These are phyloP conservation scores for Linum lewisii DNA, from an alignment of 345 rosid genomes.

Conservation along the genomic window DNA sequence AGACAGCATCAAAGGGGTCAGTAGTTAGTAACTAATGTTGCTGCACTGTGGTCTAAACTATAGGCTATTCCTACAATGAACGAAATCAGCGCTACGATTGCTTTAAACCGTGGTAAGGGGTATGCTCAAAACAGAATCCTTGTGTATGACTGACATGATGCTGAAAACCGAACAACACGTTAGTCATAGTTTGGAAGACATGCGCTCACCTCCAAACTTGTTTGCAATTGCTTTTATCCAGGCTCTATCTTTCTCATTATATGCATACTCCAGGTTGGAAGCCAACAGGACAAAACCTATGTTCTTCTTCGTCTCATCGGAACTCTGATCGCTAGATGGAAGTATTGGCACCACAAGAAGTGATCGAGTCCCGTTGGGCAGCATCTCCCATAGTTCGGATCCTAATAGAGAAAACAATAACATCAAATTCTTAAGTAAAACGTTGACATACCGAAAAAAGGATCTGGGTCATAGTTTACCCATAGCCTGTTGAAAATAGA, in stretches of 20 bases:
- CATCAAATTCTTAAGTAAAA: constrained; percentile 5
- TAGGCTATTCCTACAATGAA: no score
- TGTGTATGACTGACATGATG: no score
- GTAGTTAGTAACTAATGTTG: not conserved
- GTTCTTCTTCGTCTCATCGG: constrained; percentile 16
- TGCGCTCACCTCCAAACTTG: constrained; percentile 48
- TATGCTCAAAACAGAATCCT: no score
- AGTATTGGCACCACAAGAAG: constrained; percentile 53
- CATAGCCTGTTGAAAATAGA: constrained; percentile 55
- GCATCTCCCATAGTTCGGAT: constrained; percentile 43
- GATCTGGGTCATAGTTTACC: constrained; percentile 31
- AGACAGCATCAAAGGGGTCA: not conserved
- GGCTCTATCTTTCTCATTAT: constrained; percentile 69
- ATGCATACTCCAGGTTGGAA: constrained; percentile 65
- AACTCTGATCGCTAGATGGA: constrained; percentile 18
- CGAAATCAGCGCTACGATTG: no score
- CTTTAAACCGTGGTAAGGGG: no score
- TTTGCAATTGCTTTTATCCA: constrained; percentile 72
- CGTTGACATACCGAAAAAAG: not conserved
- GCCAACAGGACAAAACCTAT: constrained; percentile 66
- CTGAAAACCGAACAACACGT: not conserved
- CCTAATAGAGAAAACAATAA: constrained; percentile 32
- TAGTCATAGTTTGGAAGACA: constrained; percentile 11
- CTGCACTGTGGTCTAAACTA: not conserved
- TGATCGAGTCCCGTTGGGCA: constrained; percentile 60